Percentiles rank a stretch among this genome's conserved stretches.
Conservation (phyloP, 768 basidiomycete genomes). For the Termitomyces titanicus region DNA sequence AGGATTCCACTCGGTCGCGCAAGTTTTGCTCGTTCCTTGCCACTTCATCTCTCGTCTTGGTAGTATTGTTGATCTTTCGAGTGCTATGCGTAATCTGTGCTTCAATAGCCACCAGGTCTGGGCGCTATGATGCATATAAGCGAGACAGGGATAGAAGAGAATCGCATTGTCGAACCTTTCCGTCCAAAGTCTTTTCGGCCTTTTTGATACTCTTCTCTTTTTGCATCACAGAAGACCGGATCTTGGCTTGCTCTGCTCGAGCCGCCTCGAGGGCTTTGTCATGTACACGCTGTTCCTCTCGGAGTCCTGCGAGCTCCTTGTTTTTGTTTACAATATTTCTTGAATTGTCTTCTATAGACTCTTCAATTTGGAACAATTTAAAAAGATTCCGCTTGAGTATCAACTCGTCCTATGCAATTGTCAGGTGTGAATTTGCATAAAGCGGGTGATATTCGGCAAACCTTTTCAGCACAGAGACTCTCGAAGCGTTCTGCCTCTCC, state of each 20-base stretch:
- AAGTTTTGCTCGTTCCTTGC: constrained; percentile 45
- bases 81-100: constrained; percentile 85
- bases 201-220: constrained; percentile 88
- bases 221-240: constrained; percentile 70
- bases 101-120: constrained; percentile 78
- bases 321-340: constrained; percentile 70
- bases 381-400: constrained; percentile 81
- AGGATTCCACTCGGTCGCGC: constrained; percentile 45
- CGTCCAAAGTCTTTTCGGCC: constrained; percentile 84
- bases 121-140: constrained; percentile 51
- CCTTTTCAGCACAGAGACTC: constrained; percentile 67
- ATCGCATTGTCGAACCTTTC: constrained; percentile 50
- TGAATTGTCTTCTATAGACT: constrained; percentile 71
- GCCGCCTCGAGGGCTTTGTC: constrained; percentile 73
- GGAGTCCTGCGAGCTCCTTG: constrained; percentile 61
- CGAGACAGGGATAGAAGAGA: neutral
- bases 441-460: constrained; percentile 29
- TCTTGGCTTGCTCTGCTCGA: constrained; percentile 76
- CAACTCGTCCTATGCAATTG: constrained; percentile 61
- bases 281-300: constrained; percentile 64
- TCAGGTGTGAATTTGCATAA: neutral
- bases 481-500: constrained; percentile 89
- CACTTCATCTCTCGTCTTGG: constrained; percentile 60
- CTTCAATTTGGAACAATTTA: constrained; percentile 87
- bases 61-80: constrained; percentile 73